Evolutionary conservation across 2,329 filamentous ascomycete genomes (phyloP).

Genomic region (Fusarium zealandicum): DNA sequence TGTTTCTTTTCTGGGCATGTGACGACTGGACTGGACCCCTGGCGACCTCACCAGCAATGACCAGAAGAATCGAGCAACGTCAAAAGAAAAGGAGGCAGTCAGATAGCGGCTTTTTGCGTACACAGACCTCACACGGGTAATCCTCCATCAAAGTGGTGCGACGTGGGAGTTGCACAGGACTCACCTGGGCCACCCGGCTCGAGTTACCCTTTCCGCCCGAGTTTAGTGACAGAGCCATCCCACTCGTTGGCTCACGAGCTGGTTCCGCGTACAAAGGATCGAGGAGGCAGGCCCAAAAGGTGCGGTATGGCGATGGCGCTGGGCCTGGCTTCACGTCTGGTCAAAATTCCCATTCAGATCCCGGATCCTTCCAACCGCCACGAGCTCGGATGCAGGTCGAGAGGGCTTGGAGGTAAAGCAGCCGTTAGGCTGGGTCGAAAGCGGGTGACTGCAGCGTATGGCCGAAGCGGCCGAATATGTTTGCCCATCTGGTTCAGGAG

Average conservation of each 20-base stretch:
- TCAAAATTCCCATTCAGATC: no score
- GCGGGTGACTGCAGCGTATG: no score
- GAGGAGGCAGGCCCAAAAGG: background rate
- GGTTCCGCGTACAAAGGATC: background rate
- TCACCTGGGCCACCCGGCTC: constrained; percentile 8
- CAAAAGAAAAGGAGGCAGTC: background rate
- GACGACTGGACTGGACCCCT: no score
- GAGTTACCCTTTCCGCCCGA: constrained; percentile 8
- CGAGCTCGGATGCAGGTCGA: background rate
- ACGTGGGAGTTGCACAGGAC: background rate
- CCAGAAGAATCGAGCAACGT: background rate
- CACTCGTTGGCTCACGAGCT: background rate
- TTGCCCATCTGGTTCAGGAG: background rate
- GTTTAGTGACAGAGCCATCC: no score
- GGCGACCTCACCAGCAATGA: background rate
- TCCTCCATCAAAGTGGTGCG: background rate
- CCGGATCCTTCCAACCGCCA: background rate
- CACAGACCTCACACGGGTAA: background rate
- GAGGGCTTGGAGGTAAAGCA: no score
- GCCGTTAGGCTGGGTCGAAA: background rate
- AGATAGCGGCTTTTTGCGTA: constrained; percentile 12
- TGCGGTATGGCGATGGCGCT: background rate
- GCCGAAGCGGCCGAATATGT: background rate
- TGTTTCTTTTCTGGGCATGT: no score
- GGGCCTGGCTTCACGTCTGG: background rate